Conservation (phyloP, 2,329 filamentous ascomycete genomes). For the Pyrenochaeta sp. region DNA sequence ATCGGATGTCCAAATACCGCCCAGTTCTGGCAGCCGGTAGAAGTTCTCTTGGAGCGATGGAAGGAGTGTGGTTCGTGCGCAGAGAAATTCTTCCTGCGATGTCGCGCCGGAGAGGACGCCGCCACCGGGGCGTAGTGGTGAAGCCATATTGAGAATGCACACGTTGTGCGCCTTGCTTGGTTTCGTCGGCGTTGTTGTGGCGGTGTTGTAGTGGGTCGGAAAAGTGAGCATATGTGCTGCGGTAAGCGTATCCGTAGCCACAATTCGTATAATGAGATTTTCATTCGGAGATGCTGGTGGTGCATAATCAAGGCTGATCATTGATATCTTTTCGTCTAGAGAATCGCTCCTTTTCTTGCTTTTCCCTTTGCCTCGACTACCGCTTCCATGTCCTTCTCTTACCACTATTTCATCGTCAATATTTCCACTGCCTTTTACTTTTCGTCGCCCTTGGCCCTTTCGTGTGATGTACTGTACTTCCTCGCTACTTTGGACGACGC, state of each 20-base stretch:
- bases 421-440: conserved; percentile 23
- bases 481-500: conserved; percentile 3
- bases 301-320: conserved; percentile 6
- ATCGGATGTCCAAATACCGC: conserved; percentile 65
- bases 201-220: conserved; percentile 10
- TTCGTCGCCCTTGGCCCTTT: conserved; percentile 45
- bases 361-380: conserved; percentile 16
- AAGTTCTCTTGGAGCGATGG: conserved; percentile 66
- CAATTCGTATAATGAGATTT: conserved; percentile 55
- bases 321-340: conserved; percentile 16
- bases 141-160: conserved; percentile 71
- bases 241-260: conserved; percentile 62
- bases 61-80: conserved; percentile 67
- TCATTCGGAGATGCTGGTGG: background rate
- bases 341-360: conserved; percentile 16
- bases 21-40: conserved; percentile 68
- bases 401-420: conserved; percentile 8
- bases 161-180: conserved; percentile 49
- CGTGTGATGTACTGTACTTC: conserved; percentile 39
- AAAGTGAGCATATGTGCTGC: conserved; percentile 56
- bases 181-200: conserved; percentile 8
- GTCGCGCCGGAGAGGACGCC: conserved; percentile 68
- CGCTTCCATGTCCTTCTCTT: conserved; percentile 13
- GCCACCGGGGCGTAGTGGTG: conserved; percentile 67
- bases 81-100: conserved; percentile 69